phyloP scores from a whole-genome alignment of 2,329 filamentous ascomycete genomes.

The Diplodia mutila region DNA sequence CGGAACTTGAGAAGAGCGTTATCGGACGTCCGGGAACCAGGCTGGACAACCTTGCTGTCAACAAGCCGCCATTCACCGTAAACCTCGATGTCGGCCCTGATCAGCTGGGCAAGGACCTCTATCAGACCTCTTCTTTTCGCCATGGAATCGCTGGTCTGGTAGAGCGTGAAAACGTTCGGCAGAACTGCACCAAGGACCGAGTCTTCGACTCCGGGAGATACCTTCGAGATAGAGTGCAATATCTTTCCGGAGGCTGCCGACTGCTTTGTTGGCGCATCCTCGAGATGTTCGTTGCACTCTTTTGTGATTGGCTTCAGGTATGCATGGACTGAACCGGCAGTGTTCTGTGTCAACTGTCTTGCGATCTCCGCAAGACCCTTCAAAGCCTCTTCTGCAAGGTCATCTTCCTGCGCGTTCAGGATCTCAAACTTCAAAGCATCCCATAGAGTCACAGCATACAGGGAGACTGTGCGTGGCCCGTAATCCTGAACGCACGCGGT shows the following conservation, averaged over 20 bases:
- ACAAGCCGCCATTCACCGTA: constrained; percentile 59
- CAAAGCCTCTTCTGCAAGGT: constrained; percentile 64
- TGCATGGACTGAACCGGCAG: constrained; percentile 52
- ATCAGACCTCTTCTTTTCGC: constrained; percentile 65
- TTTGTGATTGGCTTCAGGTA: constrained; percentile 66
- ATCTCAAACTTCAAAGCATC: constrained; percentile 72
- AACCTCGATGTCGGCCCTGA: constrained; percentile 61
- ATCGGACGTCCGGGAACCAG: constrained; percentile 30
- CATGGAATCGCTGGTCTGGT: constrained; percentile 64
- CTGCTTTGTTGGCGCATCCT: constrained; percentile 70
- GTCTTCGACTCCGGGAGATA: constrained; percentile 59
- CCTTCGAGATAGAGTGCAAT: constrained; percentile 58
- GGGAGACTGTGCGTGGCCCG: constrained; percentile 61
- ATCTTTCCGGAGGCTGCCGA: constrained; percentile 67
- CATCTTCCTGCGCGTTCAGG: constrained; percentile 68
- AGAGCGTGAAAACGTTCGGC: constrained; percentile 62
- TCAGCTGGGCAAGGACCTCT: constrained; percentile 62
- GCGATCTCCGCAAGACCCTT: constrained; percentile 60
- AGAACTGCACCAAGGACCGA: constrained; percentile 60
- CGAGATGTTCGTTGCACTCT: constrained; percentile 69
- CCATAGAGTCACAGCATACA: constrained; percentile 68
- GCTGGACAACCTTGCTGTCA: constrained; percentile 39
- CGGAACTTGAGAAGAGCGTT: constrained; percentile 48
- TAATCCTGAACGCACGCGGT: constrained; percentile 64
- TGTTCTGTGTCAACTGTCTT: constrained; percentile 55